A percentile compares a stretch with the other conserved stretches of the same genome.
phyloP scores from a whole-genome alignment of 1,284 basidiomycete species.

The Erythrobasidium hasegawianum region DNA sequence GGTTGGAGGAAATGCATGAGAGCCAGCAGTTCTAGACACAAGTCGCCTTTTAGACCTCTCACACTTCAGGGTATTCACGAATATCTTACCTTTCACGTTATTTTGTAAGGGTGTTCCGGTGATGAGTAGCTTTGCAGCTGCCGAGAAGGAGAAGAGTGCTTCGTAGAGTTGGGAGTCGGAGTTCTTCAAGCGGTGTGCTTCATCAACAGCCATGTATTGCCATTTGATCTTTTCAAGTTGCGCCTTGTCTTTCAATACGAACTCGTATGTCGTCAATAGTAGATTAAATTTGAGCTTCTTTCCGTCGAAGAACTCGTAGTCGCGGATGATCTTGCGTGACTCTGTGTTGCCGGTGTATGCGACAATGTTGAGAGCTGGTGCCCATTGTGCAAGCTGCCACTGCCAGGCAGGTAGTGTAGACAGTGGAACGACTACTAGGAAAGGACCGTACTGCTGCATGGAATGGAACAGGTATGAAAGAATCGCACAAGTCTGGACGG shows the following conservation, averaged over 20 bases:
- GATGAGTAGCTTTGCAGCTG: slow-evolving; percentile 89
- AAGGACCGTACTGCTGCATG: slow-evolving; percentile 90
- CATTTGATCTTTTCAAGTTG: slow-evolving; percentile 93
- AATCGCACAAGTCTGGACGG: slow-evolving; percentile 94
- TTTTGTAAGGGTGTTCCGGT: slow-evolving; percentile 98
- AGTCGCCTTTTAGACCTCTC: neutral
- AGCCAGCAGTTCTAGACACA: slow-evolving; percentile 73
- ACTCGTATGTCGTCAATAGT: slow-evolving; percentile 93
- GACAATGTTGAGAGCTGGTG: slow-evolving; percentile 93
- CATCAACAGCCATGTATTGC: slow-evolving; percentile 94
- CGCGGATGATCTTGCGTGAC: slow-evolving; percentile 85
- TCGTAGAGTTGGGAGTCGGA: slow-evolving; percentile 96
- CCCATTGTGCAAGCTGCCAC: slow-evolving; percentile 90
- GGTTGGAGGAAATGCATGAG: slow-evolving; percentile 99
- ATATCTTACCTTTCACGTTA: slow-evolving; percentile 84
- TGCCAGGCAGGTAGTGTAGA: slow-evolving; percentile 99
- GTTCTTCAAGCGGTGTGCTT: slow-evolving; percentile 98
- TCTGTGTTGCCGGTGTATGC: slow-evolving; percentile 89
- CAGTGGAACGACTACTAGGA: slow-evolving; percentile 94
- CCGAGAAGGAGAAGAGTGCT: slow-evolving; percentile 80
- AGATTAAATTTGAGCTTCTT: slow-evolving; percentile 87
- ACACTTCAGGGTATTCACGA: too few species aligned
- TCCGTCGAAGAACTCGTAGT: slow-evolving; percentile 85
- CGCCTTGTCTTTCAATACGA: slow-evolving; percentile 83
- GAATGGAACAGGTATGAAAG: slow-evolving; percentile 94